Evolutionary conservation across 2,329 filamentous ascomycete species (phyloP).

Genomic region (Beauveria sp.): DNA sequence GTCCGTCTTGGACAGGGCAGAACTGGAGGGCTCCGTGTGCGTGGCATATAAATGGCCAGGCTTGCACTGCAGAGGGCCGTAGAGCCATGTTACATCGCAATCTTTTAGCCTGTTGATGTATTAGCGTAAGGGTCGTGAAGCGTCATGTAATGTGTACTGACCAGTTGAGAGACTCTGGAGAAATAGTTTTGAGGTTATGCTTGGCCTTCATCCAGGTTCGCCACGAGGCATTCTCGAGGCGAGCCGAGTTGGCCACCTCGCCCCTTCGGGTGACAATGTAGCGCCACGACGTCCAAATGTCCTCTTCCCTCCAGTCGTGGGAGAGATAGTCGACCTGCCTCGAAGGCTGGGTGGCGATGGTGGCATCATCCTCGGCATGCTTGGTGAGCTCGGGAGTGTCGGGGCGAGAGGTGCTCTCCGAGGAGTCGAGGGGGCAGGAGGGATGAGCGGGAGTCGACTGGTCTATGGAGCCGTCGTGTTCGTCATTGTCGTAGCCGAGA

Average conservation of each 20-base stretch:
- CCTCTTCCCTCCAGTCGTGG: conserved; percentile 88
- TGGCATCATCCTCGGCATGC: conserved; percentile 71
- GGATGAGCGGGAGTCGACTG: conserved; percentile 38
- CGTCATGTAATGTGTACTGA: conserved; percentile 35
- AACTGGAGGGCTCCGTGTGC: conserved; percentile 9
- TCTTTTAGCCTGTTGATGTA: conserved; percentile 71
- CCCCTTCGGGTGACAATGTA: conserved; percentile 77
- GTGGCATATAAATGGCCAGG: conserved; percentile 41
- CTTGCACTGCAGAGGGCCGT: conserved; percentile 80
- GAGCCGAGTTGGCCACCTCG: conserved; percentile 70
- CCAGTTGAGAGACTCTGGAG: conserved; percentile 91
- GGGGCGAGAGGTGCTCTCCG: conserved; percentile 45
- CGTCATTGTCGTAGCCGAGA: conserved; percentile 28
- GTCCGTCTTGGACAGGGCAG: conserved; percentile 42
- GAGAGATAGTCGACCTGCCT: conserved; percentile 94
- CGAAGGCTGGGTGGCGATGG: conserved; percentile 66
- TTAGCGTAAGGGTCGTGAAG: conserved; percentile 20
- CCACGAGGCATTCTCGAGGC: conserved; percentile 95
- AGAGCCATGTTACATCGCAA: conserved; percentile 95
- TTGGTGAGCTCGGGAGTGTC: conserved; percentile 49
- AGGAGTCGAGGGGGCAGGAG: conserved; percentile 47
- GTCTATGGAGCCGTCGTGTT: conserved; percentile 40
- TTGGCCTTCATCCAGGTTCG: conserved; percentile 93
- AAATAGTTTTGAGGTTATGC: conserved; percentile 77
- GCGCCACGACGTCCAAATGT: conserved; percentile 96